Percentiles rank a stretch among this genome's conserved stretches.
These are phyloP conservation scores for Ogataea zsoltii DNA, from an alignment of 805 yeast species.

Conservation along the genomic window DNA sequence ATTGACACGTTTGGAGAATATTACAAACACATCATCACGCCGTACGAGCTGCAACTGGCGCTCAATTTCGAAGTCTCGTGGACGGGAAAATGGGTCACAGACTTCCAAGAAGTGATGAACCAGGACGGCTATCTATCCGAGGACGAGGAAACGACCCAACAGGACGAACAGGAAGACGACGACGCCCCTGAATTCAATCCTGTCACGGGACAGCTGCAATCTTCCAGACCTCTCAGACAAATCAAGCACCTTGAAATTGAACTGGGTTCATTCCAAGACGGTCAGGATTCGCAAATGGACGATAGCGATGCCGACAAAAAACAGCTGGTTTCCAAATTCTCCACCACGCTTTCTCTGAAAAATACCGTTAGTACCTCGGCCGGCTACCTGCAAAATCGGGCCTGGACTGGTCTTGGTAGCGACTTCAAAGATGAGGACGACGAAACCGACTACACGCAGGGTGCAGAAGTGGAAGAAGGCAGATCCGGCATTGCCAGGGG, in stretches of 20 bases:
- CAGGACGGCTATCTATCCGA: constrained; percentile 38
- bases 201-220: constrained; percentile 75
- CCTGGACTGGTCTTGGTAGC: constrained; percentile 91
- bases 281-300: constrained; percentile 23
- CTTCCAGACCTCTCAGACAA: constrained; percentile 75
- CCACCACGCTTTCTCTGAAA: constrained; percentile 62
- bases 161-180: constrained; percentile 34
- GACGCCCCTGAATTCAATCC: constrained; percentile 86
- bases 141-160: constrained; percentile 23
- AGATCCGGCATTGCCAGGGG: constrained; percentile 88
- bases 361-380: constrained; percentile 92
- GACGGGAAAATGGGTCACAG: constrained; percentile 94
- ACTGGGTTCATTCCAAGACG: constrained; percentile 30
- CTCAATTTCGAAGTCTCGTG: constrained; percentile 73
- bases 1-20: constrained; percentile 78
- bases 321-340: constrained; percentile 54
- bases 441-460: constrained; percentile 50
- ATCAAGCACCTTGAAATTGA: constrained; percentile 65
- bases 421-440: constrained; percentile 53
- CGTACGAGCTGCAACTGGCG: constrained; percentile 85
- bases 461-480: constrained; percentile 83
- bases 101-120: constrained; percentile 57
- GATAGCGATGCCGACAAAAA: constrained; percentile 23
- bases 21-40: constrained; percentile 90
- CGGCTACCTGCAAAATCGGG: constrained; percentile 61